Base-by-base conservation (phyloP, 1,284 basidiomycete genomes). In the Chalciporus sp. region DNA sequence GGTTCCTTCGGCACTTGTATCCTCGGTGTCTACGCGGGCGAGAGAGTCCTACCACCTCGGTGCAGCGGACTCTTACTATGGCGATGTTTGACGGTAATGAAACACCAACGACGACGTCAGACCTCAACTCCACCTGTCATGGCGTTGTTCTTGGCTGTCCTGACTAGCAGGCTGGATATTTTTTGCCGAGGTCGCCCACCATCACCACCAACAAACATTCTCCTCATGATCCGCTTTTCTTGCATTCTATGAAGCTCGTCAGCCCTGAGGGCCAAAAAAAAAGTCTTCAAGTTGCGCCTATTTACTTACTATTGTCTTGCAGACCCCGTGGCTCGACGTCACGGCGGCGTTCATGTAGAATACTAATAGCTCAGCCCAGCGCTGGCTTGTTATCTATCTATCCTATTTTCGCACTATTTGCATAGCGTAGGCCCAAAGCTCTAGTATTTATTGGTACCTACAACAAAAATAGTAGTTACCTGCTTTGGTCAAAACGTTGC, bases 31-130 rank as follows among this genome's bases (percentile, higher is more conserved):
- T 42, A 23, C 53, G 17, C 65, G 65, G 60, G 52, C 53, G 19
- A 57, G 19, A 47, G 61, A 55, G 43, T 52, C 41, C 37, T 27
- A 29, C 45, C 60, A 51, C 44, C 54, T 49, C 51, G 52, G 61
- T 58, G 62, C 56, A 48, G 44, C 51, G 52, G 66, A 54, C 52
- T 68, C 56, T 63, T 62, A 48, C 61, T 53, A 58, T 56, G 63
- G 63, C 61, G 56, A 69, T 66, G 65, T 58, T 51, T 37, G 55
- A 51, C 65, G 65, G 65, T 68, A 67, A 67, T 67, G 65, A 67
- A 66, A 44, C 45, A 29, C 39, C 12, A 37, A 51, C 43, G 54
- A 49, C 49, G 47, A 27, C 35, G 53, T 57, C 37, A 45, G 45
- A 49, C 42, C 52, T 35, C 51, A 50, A 35, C 20, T 49, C 37